A percentile compares a stretch with the other conserved stretches of the same genome.
These are phyloP conservation scores for Mycena pura DNA, from an alignment of 768 basidiomycete species.

Conservation along the genomic window DNA sequence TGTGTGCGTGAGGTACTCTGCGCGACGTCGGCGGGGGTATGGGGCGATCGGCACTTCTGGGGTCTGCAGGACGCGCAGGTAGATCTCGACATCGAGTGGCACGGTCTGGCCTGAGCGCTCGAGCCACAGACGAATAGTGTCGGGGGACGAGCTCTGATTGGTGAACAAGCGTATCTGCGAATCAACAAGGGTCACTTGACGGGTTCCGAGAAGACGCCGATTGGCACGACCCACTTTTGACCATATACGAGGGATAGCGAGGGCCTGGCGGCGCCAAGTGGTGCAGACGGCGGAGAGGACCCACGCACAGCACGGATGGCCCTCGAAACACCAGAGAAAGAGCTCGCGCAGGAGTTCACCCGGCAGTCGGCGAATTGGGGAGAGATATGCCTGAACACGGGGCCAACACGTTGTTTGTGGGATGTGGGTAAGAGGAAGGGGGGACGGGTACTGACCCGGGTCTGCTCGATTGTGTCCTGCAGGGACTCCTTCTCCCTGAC, in stretches of 20 bases:
- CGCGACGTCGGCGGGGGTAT: constrained; percentile 40
- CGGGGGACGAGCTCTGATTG: constrained; percentile 71
- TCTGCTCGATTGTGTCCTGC: constrained; percentile 54
- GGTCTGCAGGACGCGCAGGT: constrained; percentile 58
- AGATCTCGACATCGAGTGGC: constrained; percentile 83
- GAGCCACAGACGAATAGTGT: constrained; percentile 83
- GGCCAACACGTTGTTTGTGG: constrained; percentile 18
- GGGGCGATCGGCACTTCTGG: constrained; percentile 31
- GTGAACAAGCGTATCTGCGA: constrained; percentile 76
- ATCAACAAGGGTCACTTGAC: constrained; percentile 2
- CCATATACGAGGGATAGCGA: constrained; percentile 76
- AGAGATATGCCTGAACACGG: constrained; percentile 61
- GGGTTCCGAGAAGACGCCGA: constrained; percentile 22
- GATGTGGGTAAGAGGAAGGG: neutral
- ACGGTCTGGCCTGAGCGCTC: constrained; percentile 76
- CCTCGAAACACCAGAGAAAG: constrained; percentile 73
- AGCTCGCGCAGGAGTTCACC: constrained; percentile 76
- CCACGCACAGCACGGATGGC: constrained; percentile 79
- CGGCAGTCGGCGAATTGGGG: constrained; percentile 75
- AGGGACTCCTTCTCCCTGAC: constrained; percentile 54
- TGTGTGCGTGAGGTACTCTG: constrained; percentile 42
- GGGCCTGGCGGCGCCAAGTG: constrained; percentile 68
- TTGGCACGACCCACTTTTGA: constrained; percentile 64
- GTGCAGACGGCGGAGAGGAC: constrained; percentile 72
- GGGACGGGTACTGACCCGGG: constrained; percentile 28